Conservation (phyloP, 768 basidiomycete species). For the Tremella mesenterica region DNA sequence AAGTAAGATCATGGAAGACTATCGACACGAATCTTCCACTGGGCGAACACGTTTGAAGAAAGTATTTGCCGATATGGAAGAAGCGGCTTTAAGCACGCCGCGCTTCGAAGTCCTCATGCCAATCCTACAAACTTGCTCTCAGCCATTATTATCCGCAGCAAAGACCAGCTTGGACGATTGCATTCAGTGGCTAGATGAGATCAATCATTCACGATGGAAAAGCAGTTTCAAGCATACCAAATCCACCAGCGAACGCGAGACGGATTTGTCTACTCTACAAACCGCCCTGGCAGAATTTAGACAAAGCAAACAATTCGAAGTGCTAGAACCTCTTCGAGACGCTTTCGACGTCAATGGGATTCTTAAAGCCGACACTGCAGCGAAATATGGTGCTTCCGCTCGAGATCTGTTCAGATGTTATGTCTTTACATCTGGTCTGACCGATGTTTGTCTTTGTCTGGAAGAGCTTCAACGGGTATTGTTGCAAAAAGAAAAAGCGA, state of each 20-base stretch:
- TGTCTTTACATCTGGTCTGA: conserved; percentile 50
- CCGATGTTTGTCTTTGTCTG: conserved; percentile 46
- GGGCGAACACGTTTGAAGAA: background rate
- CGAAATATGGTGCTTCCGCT: conserved; percentile 19
- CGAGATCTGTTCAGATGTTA: conserved; percentile 51
- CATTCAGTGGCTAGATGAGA: conserved; percentile 37
- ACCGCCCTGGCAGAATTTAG: conserved; percentile 21
- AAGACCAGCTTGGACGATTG: conserved; percentile 23
- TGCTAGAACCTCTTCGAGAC: conserved; percentile 49
- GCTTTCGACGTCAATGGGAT: conserved; percentile 43
- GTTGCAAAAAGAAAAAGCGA: conserved; percentile 45
- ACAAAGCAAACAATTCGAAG: conserved; percentile 38
- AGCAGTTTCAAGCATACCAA: background rate
- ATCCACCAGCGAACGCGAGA: conserved; percentile 18
- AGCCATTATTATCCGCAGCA: conserved; percentile 23
- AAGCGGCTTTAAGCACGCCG: conserved; percentile 3
- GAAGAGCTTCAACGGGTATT: conserved; percentile 46
- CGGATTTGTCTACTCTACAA: conserved; percentile 8
- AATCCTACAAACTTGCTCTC: conserved; percentile 27
- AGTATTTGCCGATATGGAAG: conserved; percentile 20
- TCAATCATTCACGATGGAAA: conserved; percentile 38
- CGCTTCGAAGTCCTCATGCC: conserved; percentile 38
- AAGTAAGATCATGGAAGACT: background rate
- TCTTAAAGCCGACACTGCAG: conserved; percentile 9
- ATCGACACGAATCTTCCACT: background rate